Conservation (phyloP, 805 yeast species). For the Sungouiozyma ichnusensis region DNA sequence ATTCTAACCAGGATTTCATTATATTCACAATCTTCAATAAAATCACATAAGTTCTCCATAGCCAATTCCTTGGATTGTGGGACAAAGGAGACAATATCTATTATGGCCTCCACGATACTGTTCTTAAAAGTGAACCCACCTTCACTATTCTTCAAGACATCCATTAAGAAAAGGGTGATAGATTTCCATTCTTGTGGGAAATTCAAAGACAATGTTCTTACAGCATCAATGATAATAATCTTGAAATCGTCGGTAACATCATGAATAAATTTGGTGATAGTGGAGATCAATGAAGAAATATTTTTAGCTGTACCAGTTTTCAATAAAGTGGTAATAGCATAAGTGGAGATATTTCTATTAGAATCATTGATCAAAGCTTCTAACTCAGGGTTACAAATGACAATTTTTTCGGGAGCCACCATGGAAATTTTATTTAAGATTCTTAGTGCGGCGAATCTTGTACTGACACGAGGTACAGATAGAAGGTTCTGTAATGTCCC, state of each 20-base stretch:
- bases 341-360: slow-evolving; percentile 87
- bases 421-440: slow-evolving; percentile 76
- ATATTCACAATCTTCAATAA: slow-evolving; percentile 95
- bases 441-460: slow-evolving; percentile 90
- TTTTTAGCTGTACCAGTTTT: slow-evolving; percentile 88
- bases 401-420: slow-evolving; percentile 67
- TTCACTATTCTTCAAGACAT: slow-evolving; percentile 70
- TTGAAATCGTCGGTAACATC: slow-evolving; percentile 95
- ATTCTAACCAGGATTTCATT: slow-evolving; percentile 90
- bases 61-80: slow-evolving; percentile 78
- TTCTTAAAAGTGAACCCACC: slow-evolving; percentile 83
- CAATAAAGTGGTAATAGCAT: slow-evolving; percentile 90
- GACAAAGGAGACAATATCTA: slow-evolving; percentile 79
- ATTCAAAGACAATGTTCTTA: slow-evolving; percentile 81
- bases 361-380: slow-evolving; percentile 81
- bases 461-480: slow-evolving; percentile 79
- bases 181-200: slow-evolving; percentile 85
- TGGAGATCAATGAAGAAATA: slow-evolving; percentile 81
- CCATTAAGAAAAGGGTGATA: slow-evolving; percentile 72
- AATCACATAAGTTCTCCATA: slow-evolving; percentile 83
- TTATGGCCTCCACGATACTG: slow-evolving; percentile 82
- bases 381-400: slow-evolving; percentile 73
- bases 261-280: slow-evolving; percentile 78
- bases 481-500: slow-evolving; percentile 64
- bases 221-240: slow-evolving; percentile 88